These are phyloP conservation scores for Plasmodium knowlesi DNA, from an alignment of 169 alveolate genomes.

Conservation along the genomic window DNA sequence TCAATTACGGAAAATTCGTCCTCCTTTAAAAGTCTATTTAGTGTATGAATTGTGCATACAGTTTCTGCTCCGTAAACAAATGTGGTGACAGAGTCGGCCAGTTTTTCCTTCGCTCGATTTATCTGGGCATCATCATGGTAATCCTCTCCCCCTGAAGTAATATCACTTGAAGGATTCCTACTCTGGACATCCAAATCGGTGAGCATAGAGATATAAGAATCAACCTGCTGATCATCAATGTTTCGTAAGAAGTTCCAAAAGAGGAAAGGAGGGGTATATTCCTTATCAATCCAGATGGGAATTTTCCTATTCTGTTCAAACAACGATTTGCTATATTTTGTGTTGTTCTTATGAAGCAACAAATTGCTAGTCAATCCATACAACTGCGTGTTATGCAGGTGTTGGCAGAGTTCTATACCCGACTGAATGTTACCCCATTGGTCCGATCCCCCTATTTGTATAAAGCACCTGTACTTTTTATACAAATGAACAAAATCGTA, in stretches of 20 bases:
- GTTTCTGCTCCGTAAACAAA: conserved; percentile 38
- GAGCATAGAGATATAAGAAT: conserved; percentile 30
- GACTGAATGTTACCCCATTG: conserved; percentile 90
- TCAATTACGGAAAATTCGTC: neutral
- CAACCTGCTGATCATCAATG: conserved; percentile 47
- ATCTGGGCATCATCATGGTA: neutral
- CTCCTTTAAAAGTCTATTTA: conserved; percentile 25
- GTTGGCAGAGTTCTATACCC: conserved; percentile 83
- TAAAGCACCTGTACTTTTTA: conserved; percentile 72
- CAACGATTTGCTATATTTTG: conserved; percentile 80
- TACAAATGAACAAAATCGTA: conserved; percentile 82
- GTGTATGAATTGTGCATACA: conserved; percentile 29
- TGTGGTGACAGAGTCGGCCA: conserved; percentile 50
- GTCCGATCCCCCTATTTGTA: conserved; percentile 90
- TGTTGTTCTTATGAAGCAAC: conserved; percentile 75
- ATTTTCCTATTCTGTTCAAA: conserved; percentile 30
- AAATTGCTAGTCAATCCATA: conserved; percentile 84
- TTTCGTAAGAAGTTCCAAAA: conserved; percentile 76
- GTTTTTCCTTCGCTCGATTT: conserved; percentile 53
- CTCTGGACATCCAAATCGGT: conserved; percentile 7
- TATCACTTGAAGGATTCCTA: neutral
- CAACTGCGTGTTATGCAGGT: conserved; percentile 15
- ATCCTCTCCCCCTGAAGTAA: neutral
- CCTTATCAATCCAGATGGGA: conserved; percentile 49
- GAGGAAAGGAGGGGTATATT: conserved; percentile 14